These are phyloP conservation scores for Dictyostelium brefeldianum DNA, from an alignment of 78 protist species.

Conservation along the genomic window DNA sequence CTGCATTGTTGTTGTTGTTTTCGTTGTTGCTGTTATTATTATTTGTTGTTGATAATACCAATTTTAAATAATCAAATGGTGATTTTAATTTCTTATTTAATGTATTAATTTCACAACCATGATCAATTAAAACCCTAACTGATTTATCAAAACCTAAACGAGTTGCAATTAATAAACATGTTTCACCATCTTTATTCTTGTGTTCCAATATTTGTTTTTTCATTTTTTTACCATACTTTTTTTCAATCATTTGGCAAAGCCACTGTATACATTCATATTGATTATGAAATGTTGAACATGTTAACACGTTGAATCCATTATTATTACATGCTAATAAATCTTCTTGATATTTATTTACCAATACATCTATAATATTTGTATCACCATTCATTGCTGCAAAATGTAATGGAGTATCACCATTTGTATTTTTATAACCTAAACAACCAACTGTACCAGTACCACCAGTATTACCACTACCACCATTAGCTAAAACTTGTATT, in stretches of 20 bases:
- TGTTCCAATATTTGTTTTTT: conserved; percentile 24
- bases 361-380: conserved; percentile 12
- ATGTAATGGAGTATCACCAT: conserved; percentile 35
- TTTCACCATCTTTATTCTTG: conserved; percentile 60
- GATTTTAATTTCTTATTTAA: conserved; percentile 30
- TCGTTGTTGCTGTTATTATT: background rate
- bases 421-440: conserved; percentile 10
- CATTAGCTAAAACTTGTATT: background rate
- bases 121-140: conserved; percentile 6
- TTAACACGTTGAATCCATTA: conserved; percentile 62
- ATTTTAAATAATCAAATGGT: conserved; percentile 30
- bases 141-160: conserved; percentile 30
- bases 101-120: conserved; percentile 41
- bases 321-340: conserved; percentile 12
- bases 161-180: conserved; percentile 35
- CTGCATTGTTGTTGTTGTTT: background rate
- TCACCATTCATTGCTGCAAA: conserved; percentile 79
- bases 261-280: background rate
- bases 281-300: conserved; percentile 68
- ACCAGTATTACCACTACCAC: too few relatives aligned
- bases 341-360: conserved; percentile 1
- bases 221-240: conserved; percentile 18
- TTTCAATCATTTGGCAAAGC: background rate
- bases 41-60: background rate
- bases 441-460: background rate